A percentile compares a stretch with the other conserved stretches of the same genome.
Evolutionary conservation across 2,329 filamentous ascomycete species (phyloP).

Genomic region (Fusarium stilboides): DNA sequence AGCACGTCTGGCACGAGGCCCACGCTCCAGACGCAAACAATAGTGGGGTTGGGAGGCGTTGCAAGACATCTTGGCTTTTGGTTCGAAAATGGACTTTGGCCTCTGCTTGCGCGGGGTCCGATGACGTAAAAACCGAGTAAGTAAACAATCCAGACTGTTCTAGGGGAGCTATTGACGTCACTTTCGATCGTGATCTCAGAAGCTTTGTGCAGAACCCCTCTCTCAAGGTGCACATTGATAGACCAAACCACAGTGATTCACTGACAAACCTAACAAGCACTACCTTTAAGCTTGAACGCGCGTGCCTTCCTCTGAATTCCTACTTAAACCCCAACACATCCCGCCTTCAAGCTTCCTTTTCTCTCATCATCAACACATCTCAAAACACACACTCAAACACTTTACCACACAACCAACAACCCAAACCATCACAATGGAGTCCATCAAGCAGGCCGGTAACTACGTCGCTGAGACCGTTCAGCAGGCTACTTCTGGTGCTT

Average conservation of each 20-base stretch:
- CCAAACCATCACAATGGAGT: conserved; percentile 63
- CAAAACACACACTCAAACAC: conserved; percentile 21
- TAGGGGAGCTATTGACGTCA: conserved; percentile 37
- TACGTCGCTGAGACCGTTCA: conserved; percentile 78
- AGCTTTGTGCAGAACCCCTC: conserved; percentile 7
- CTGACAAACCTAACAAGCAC: conserved; percentile 12
- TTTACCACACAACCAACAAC: conserved; percentile 33
- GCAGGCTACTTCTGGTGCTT: conserved; percentile 68
- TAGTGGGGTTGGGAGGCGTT: conserved; percentile 21
- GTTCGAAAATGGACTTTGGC: conserved; percentile 21
- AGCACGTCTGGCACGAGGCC: conserved; percentile 13
- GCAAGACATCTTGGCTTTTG: conserved; percentile 27
- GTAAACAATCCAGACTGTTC: conserved; percentile 11
- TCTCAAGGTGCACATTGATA: conserved; percentile 21
- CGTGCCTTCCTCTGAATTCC: conserved; percentile 4
- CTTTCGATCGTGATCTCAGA: conserved; percentile 25
- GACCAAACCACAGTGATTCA: background rate
- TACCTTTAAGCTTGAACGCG: conserved; percentile 11
- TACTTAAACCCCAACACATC: background rate
- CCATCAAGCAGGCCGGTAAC: conserved; percentile 74
- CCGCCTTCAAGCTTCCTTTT: background rate
- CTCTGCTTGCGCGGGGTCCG: conserved; percentile 24
- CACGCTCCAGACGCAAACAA: conserved; percentile 34
- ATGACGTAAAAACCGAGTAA: conserved; percentile 35
- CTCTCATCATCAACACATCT: conserved; percentile 24